A percentile compares a stretch with the other conserved stretches of the same genome.
These are phyloP conservation scores for Lentinula edodes DNA, from an alignment of 768 basidiomycete species.

Conservation along the genomic window DNA sequence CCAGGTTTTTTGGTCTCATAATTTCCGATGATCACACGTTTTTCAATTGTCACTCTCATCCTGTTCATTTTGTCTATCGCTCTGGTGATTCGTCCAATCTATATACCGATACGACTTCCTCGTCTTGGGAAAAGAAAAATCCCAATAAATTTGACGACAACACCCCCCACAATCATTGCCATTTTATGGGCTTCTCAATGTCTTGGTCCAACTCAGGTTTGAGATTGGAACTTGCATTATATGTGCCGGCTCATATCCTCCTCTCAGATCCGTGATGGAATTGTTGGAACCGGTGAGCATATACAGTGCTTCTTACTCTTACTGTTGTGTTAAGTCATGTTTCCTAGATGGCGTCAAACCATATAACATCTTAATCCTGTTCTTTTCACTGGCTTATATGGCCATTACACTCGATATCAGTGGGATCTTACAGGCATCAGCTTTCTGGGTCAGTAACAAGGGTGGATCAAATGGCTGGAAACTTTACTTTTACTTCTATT, in stretches of 20 bases:
- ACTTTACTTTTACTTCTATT: conserved; percentile 77
- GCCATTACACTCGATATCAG: conserved; percentile 88
- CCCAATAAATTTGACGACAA: conserved; percentile 45
- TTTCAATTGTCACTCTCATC: conserved; percentile 43
- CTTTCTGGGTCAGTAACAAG: conserved; percentile 79
- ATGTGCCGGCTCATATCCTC: background rate
- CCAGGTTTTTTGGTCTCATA: background rate
- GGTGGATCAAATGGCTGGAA: conserved; percentile 69
- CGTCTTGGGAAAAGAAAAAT: conserved; percentile 26
- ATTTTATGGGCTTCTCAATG: conserved; percentile 54
- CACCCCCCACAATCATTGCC: conserved; percentile 47
- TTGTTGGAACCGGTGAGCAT: conserved; percentile 49
- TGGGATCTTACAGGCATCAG: conserved; percentile 80
- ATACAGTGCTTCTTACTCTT: background rate
- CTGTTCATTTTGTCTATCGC: conserved; percentile 49
- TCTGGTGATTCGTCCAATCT: conserved; percentile 43
- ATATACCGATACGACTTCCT: conserved; percentile 31
- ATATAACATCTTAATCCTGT: conserved; percentile 89
- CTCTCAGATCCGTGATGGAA: conserved; percentile 59
- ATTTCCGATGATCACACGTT: conserved; percentile 36
- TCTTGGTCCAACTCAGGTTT: conserved; percentile 30
- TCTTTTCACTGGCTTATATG: conserved; percentile 90
- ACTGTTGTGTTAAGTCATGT: background rate
- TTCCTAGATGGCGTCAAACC: conserved; percentile 66
- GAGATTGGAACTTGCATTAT: background rate